Evolutionary conservation across 192 early-diverging fungal genomes (phyloP).

Genomic region (Rhizoclosmatium globosum): DNA sequence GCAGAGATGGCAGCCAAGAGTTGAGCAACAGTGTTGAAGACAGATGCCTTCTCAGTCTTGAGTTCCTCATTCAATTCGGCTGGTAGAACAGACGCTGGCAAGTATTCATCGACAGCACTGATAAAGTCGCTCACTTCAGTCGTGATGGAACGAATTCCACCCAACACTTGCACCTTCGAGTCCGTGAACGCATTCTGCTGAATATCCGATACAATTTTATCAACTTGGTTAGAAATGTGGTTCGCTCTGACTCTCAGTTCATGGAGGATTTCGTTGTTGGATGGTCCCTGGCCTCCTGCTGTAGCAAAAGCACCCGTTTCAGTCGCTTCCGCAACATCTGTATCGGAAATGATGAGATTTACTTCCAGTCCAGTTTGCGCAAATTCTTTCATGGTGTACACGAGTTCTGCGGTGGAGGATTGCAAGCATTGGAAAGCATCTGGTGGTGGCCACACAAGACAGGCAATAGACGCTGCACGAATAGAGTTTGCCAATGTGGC

Average conservation of each 20-base stretch:
- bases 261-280: constrained; percentile 53
- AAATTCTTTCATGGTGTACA: constrained; percentile 79
- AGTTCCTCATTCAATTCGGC: constrained; percentile 60
- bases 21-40: constrained; percentile 72
- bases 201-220: constrained; percentile 28
- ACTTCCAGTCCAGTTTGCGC: constrained; percentile 70
- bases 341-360: constrained; percentile 43
- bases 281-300: constrained; percentile 19
- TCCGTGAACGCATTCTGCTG: constrained; percentile 34
- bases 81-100: constrained; percentile 53
- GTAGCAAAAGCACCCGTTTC: background rate
- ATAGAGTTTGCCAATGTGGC: constrained; percentile 54
- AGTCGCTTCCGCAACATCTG: constrained; percentile 29
- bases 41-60: constrained; percentile 63
- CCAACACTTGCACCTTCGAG: constrained; percentile 33
- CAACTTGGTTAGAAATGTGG: constrained; percentile 38
- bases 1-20: constrained; percentile 68
- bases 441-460: constrained; percentile 60
- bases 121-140: constrained; percentile 64
- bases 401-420: constrained; percentile 77
- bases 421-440: constrained; percentile 81
- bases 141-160: constrained; percentile 49
- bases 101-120: constrained; percentile 54
- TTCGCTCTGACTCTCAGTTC: constrained; percentile 45
- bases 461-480: constrained; percentile 52